Evolutionary conservation across 2,329 filamentous ascomycete species (phyloP).

Genomic region (Venturiaceae sp.): DNA sequence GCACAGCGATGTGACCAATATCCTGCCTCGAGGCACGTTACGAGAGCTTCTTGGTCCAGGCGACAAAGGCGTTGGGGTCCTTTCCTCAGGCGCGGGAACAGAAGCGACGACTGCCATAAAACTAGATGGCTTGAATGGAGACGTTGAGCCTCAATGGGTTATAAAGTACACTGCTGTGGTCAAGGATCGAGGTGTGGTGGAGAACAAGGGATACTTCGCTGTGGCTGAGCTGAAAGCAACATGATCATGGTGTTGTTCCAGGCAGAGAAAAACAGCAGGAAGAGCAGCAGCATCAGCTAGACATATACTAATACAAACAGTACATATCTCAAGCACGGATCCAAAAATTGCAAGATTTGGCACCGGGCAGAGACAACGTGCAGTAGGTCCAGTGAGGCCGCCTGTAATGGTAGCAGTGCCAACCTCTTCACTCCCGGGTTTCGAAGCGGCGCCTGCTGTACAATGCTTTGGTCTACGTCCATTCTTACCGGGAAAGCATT

Average conservation of each 20-base stretch:
- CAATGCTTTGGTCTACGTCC: too few species aligned
- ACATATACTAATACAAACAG: background rate
- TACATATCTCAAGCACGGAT: too few species aligned
- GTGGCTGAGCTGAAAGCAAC: slow-evolving; percentile 55
- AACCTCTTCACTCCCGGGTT: too few species aligned
- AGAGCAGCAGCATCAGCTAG: too few species aligned
- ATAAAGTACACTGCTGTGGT: slow-evolving; percentile 96
- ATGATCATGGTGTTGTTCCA: background rate
- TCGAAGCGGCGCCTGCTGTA: too few species aligned
- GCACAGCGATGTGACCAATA: slow-evolving; percentile 88
- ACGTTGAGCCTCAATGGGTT: slow-evolving; percentile 86
- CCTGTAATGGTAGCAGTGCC: too few species aligned
- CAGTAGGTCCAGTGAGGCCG: too few species aligned
- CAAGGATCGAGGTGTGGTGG: slow-evolving; percentile 85
- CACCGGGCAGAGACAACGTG: too few species aligned
- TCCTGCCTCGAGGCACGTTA: slow-evolving; percentile 76
- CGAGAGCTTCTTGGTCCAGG: slow-evolving; percentile 71
- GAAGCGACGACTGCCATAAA: slow-evolving; percentile 29
- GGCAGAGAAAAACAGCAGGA: too few species aligned
- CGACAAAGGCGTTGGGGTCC: slow-evolving; percentile 61
- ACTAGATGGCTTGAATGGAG: slow-evolving; percentile 58
- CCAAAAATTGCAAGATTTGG: too few species aligned
- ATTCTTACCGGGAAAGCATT: too few species aligned
- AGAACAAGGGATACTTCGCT: slow-evolving; percentile 97
- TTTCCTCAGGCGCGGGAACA: slow-evolving; percentile 49